Evolutionary conservation across 768 basidiomycete genomes (phyloP), one percentile per base, ranked within the genome.

Genomic region (Rickenella mellea): DNA sequence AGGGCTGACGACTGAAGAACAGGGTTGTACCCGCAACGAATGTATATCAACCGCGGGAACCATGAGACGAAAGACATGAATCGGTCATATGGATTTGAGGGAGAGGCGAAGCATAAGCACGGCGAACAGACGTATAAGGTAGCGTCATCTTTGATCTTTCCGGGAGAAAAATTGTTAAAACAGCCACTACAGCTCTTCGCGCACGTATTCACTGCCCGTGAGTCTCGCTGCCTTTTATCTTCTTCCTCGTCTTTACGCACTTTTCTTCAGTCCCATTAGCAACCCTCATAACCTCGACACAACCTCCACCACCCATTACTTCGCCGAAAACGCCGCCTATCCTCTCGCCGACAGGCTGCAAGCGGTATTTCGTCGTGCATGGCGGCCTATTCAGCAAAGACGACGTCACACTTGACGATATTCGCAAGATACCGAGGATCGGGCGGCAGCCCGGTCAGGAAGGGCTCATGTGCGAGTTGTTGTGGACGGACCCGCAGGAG

Each of bases 41-140:
- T 97, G 71, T 94, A 75, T 60, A 77, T 99, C 57, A 98, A 99
- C 60, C 78, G 94, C 49, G 94, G 94, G 14, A 98, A 97, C 64
- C 94, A 98, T 55, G 91, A 94, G 64, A 82, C 90, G 46, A 87
- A 88, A 59, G 92, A 97, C 35, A 98, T 99, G 96, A 99, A 99
- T 62, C 68, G 83, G 38, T 76, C 81, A 17, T 92, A 94, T 59
- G 91, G 91, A 1, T 93, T 93, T 54, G 90, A 94, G 60, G 92
- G 93, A 29, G 96, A 99, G 66, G 85, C 80, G 24, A 94, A 94
- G 56, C 85, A 94, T 55, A 98, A 99, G 59, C 90, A 94, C 51
- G 92, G 92, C 22, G 92, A 96, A 55, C 82, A 91, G 58, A 83
- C 89, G 0, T 97, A 93, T 68, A 92, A 91, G 74, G 87, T 81